Conservation (phyloP, 768 basidiomycete genomes). For the Podaxis rugospora region DNA sequence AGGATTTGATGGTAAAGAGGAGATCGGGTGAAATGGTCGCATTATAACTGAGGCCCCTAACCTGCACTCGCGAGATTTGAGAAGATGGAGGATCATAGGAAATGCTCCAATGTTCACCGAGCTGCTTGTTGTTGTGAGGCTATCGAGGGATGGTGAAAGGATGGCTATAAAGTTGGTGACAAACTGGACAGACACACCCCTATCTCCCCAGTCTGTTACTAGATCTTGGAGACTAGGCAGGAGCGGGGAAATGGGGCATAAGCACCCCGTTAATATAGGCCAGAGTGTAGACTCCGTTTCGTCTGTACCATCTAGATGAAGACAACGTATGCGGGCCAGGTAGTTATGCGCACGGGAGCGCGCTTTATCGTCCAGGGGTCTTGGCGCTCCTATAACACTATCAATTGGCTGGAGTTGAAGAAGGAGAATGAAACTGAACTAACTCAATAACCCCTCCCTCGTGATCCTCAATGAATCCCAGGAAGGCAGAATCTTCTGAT, state of each 20-base stretch:
- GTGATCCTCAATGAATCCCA: background rate
- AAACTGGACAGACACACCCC: background rate
- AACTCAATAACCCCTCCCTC: background rate
- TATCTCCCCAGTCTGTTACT: background rate
- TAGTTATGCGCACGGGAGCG: background rate
- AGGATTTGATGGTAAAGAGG: background rate
- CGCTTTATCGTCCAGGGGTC: too few relatives aligned
- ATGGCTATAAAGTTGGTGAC: background rate
- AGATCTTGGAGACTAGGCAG: background rate
- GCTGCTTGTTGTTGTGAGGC: background rate
- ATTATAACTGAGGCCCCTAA: background rate
- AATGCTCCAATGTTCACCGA: background rate
- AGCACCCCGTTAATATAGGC: background rate
- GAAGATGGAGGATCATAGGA: background rate
- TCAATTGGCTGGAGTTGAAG: background rate
- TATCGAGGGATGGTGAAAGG: background rate
- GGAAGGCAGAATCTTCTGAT: background rate
- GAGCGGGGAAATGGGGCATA: background rate
- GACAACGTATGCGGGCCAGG: background rate
- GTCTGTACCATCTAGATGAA: background rate
- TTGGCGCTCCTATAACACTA: too few relatives aligned
- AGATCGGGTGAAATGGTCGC: background rate
- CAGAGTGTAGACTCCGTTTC: background rate
- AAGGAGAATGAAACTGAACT: background rate
- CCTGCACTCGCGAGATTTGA: background rate